Base-by-base conservation (phyloP, 352 stramenopile genomes). In the Phytopythium montanum region DNA sequence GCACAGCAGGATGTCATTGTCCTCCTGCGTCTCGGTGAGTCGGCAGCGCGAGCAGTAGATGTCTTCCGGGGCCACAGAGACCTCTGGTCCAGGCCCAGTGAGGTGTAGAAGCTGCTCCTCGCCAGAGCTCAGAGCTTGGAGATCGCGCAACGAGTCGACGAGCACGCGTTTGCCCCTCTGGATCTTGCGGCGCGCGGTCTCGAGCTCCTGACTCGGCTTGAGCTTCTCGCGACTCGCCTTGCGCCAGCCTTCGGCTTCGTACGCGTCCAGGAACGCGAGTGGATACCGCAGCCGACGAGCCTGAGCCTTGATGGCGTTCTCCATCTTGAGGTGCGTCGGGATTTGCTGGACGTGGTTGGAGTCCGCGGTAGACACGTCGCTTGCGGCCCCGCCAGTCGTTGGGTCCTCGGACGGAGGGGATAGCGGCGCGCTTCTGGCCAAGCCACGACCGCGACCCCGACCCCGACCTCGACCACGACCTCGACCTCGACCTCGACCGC, bases 1-100 rank as follows among this genome's bases (percentile, higher is more conserved):
- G 29, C 86, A 95, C 38, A 95, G 66, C 45, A 95, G 64, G 59
- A 95, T 95, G 46, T 95, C 86, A 49, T 95, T 94, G 64, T 87
- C 77, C 9, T 73, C 68, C 3, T 73, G 65, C 14, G 85, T 87
- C 2, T 89, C 74, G 0, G 86, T 91, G 39, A 65, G 75, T 13
- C 68, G 73, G 39, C 86, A 95, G 16, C 75, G 79, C 45, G 86
- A 92, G 54, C 86, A 95, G 54, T 89, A 79, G 44, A 95, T 91
- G 31, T 87, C 77, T 14, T 85, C 72, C 0, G 66, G 33, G 10
- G 65, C 51, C 1, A 63, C 44, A 18, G 50, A 60, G 12, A 52
- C 21, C 21, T 49, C 21, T 26, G 49, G 14, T 14, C 58, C 41
- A 5, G 44, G 53, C 3, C 44, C 54, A 49, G 70, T 66, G 4